These are phyloP conservation scores for Leucosporidium creatinivorum DNA, from an alignment of 768 basidiomycete genomes.

Conservation along the genomic window DNA sequence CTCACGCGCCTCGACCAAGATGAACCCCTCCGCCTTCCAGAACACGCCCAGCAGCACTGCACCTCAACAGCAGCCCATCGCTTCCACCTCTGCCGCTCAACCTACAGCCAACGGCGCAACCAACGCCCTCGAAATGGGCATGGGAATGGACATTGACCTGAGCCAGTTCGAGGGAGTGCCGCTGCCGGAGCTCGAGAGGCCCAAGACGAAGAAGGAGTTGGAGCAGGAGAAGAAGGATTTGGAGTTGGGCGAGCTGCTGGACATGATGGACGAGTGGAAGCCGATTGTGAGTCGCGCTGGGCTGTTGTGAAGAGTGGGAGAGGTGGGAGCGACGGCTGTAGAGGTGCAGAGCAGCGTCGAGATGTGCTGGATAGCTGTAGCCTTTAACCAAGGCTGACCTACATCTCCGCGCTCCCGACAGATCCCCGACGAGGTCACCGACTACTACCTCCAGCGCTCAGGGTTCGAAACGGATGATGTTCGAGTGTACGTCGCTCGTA, in stretches of 20 bases:
- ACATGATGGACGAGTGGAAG: slow-evolving; percentile 95
- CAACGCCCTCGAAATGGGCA: background rate
- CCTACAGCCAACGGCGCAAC: background rate
- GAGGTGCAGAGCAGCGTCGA: background rate
- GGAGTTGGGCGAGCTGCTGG: slow-evolving; percentile 83
- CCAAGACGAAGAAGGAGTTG: slow-evolving; percentile 35
- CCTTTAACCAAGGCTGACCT: background rate
- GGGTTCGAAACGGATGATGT: slow-evolving; percentile 95
- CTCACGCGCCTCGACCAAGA: background rate
- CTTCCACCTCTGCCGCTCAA: background rate
- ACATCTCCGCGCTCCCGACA: slow-evolving; percentile 39
- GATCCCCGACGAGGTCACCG: slow-evolving; percentile 97
- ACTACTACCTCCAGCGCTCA: slow-evolving; percentile 90
- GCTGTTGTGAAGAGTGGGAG: background rate
- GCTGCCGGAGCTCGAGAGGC: background rate
- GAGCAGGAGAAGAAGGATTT: slow-evolving; percentile 68
- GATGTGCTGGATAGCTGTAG: background rate
- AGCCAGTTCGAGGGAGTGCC: background rate
- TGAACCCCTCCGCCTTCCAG: background rate
- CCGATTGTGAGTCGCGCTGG: slow-evolving; percentile 60
- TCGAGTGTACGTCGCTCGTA: slow-evolving; percentile 58
- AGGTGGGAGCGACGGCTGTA: too few species aligned
- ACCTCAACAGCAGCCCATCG: background rate
- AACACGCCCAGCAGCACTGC: background rate
- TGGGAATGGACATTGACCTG: background rate